Base-by-base conservation (phyloP, 495 filamentous ascomycete species). In the Polyplosphaeria fusca region DNA sequence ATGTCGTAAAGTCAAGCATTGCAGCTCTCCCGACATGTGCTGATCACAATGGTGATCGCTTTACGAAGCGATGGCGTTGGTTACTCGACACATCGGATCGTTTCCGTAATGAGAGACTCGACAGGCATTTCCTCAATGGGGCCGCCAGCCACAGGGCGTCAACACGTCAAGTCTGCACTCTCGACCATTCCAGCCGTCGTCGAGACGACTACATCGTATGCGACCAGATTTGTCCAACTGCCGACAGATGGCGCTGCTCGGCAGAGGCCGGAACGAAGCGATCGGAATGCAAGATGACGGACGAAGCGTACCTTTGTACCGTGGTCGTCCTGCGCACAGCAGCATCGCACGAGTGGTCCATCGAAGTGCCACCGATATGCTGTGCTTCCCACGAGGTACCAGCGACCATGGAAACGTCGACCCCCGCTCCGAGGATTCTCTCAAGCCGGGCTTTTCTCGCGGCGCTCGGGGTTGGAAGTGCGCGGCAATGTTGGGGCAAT, bases 1-100 rank as follows among this genome's bases (percentile, higher is more conserved):
- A 47, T 1, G 26, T 39, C 11, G 43, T 46, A 9, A 5, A n/a
- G 20, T 44, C 50, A 43, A 53, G 50, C 11, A 53, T 55, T 40
- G 52, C 27, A 39, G 40, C 16, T 53, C 49, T 41, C 23, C 49
- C 49, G 35, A 28, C 50, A 13, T 18, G 27, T 52, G 48, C 20
- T n/a, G 50, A 42, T 44, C 32, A 19, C 20, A 14, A 14, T 7
- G 2, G 40, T 43, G 39, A 25, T 54, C 39, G 24, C 19, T 40
- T 27, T 23, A 11, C 22, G 24, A 4, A 27, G 43, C 43, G 43
- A 19, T 46, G 39, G 30, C 30, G 30, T 35, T 42, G 5, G 39
- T 42, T 42, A 5, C 39, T 20, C 39, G 18, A 42, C 19, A 13
- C n/a, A 9, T 23, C 16, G 7, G 43, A 46, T 46, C 43, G 12